These are phyloP conservation scores for Massarina eburnea DNA, from an alignment of 2,329 filamentous ascomycete genomes.

Conservation along the genomic window DNA sequence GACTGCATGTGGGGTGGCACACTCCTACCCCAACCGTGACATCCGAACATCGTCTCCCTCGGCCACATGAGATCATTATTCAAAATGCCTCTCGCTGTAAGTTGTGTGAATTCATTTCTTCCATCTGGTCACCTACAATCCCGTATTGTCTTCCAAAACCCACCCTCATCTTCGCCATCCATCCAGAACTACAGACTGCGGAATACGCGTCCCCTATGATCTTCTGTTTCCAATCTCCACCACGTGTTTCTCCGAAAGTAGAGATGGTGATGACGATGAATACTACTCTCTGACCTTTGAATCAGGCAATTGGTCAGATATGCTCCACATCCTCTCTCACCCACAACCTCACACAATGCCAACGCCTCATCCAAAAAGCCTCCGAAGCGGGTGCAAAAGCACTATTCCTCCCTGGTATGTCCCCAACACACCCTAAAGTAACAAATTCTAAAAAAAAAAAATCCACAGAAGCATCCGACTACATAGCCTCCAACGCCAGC, in stretches of 20 bases:
- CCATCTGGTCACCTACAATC: neutral
- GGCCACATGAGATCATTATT: slow-evolving; percentile 17
- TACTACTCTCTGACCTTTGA: no score
- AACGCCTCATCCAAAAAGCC: slow-evolving; percentile 70
- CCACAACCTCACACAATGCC: slow-evolving; percentile 79
- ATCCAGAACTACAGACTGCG: no score
- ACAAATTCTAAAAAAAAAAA: neutral
- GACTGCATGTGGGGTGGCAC: no score
- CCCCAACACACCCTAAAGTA: neutral
- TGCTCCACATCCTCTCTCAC: slow-evolving; percentile 78
- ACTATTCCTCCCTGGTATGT: slow-evolving; percentile 71
- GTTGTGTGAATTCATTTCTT: slow-evolving; percentile 3
- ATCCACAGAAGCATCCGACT: slow-evolving; percentile 74
- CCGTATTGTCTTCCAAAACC: slow-evolving; percentile 1
- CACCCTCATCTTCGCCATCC: no score
- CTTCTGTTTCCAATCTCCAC: no score
- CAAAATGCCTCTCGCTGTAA: slow-evolving; percentile 40
- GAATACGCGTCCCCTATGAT: no score
- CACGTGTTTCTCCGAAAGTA: no score
- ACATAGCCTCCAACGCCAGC: slow-evolving; percentile 69
- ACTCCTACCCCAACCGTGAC: no score
- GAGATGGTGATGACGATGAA: no score
- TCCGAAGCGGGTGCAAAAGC: slow-evolving; percentile 76
- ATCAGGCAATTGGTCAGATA: slow-evolving; percentile 83
- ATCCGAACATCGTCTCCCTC: neutral